Conservation (phyloP, 23 red algal species). For the Gracilariopsis chorda region DNA sequence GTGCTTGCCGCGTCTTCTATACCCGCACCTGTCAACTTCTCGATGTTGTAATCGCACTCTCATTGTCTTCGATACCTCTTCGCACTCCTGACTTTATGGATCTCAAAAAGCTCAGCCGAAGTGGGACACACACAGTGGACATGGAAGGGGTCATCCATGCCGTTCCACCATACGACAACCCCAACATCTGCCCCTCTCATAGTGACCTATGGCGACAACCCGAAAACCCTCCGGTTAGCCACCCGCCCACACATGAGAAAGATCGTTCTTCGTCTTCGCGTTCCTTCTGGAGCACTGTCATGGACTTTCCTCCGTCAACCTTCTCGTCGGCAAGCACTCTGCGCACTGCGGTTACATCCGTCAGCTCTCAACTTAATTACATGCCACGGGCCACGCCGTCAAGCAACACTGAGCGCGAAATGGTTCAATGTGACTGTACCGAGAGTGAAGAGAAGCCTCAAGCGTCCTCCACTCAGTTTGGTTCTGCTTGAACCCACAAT, state of each 20-base stretch:
- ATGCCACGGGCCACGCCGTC: neutral
- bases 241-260: neutral
- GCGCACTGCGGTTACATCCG: neutral
- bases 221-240: neutral
- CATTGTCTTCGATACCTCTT: no score
- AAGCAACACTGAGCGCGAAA: neutral
- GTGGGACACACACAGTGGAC: neutral
- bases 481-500: neutral
- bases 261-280: neutral
- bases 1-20: no score
- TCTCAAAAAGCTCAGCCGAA: neutral
- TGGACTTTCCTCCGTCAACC: neutral
- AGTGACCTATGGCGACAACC: neutral
- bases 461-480: neutral
- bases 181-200: neutral
- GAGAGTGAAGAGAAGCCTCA: neutral
- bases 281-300: slow-evolving; percentile 9
- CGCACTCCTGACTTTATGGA: neutral
- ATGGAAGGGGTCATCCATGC: slow-evolving; percentile 1
- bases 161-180: neutral
- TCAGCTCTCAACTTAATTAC: neutral
- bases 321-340: neutral
- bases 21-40: no score
- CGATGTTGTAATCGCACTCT: no score
- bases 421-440: neutral